phyloP scores from a whole-genome alignment of 345 rosid species.

The Aquilaria malaccensis region DNA sequence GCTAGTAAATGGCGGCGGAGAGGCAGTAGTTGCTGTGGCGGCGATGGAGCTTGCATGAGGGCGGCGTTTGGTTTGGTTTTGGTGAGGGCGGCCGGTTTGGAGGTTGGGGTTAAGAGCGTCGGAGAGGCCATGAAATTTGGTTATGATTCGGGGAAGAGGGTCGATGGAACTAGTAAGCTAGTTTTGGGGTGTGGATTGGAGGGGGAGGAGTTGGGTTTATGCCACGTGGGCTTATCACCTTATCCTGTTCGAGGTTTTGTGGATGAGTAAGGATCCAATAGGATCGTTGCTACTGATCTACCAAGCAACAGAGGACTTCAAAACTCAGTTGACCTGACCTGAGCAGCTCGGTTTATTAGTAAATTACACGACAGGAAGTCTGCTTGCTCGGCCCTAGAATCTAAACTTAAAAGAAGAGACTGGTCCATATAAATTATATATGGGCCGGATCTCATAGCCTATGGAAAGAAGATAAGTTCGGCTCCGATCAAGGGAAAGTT shows the following conservation, averaged over 20 bases:
- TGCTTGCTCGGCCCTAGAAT: no score
- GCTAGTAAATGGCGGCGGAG: slow-evolving; percentile 59
- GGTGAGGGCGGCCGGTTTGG: slow-evolving; percentile 33
- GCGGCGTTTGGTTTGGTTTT: slow-evolving; percentile 18
- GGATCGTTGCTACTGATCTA: slow-evolving; percentile 2
- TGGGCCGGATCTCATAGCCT: no score
- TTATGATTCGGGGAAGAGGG: slow-evolving; percentile 1
- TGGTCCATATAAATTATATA: no score
- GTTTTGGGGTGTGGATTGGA: slow-evolving; percentile 10
- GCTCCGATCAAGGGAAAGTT: no score
- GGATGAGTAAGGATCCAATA: slow-evolving; percentile 27
- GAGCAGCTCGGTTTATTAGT: no score
- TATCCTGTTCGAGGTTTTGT: slow-evolving; percentile 37
- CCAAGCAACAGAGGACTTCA: neutral
- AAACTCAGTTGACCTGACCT: neutral
- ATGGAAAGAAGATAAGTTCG: no score
- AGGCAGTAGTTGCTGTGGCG: slow-evolving; percentile 8
- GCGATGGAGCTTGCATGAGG: slow-evolving; percentile 6
- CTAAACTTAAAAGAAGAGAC: no score
- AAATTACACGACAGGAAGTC: no score
- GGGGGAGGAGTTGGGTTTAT: slow-evolving; percentile 17
- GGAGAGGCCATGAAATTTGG: slow-evolving; percentile 60
- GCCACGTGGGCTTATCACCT: slow-evolving; percentile 96
- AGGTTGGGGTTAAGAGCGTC: slow-evolving; percentile 49
- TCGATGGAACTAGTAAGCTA: slow-evolving; percentile 8